Percentiles rank a stretch among this genome's conserved stretches.
Conservation (phyloP, 1,284 basidiomycete genomes). For the Cystobasidium pallidum region DNA sequence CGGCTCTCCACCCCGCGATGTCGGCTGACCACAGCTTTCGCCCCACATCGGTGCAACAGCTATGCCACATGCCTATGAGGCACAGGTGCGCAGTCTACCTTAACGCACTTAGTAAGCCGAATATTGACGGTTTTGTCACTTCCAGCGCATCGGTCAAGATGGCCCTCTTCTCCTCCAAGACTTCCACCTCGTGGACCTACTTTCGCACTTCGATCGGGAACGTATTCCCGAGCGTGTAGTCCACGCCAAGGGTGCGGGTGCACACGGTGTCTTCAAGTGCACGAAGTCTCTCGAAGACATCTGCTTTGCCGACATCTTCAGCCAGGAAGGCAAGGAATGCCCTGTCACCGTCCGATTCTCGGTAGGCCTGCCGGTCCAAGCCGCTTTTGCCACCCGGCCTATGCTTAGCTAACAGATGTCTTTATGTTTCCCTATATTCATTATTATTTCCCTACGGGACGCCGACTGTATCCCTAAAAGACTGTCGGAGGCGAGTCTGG, state of each 20-base stretch:
- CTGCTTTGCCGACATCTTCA: conserved; percentile 72
- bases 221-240: conserved; percentile 94
- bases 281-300: conserved; percentile 81
- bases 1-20: conserved; percentile 7
- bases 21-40: conserved; percentile 6
- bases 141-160: conserved; percentile 69
- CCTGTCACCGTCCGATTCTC: conserved; percentile 80
- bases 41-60: conserved; percentile 24
- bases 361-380: conserved; percentile 3
- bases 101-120: no score
- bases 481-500: conserved; percentile 73
- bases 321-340: conserved; percentile 67
- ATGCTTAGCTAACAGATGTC: background rate
- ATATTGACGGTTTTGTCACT: no score
- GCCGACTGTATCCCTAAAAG: no score
- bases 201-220: conserved; percentile 90
- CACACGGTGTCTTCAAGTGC: conserved; percentile 83
- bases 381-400: background rate
- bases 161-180: conserved; percentile 74
- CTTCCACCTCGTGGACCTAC: conserved; percentile 66
- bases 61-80: conserved; percentile 67
- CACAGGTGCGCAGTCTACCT: conserved; percentile 23
- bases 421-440: background rate
- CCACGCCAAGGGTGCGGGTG: conserved; percentile 83
- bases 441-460: background rate